Base-by-base conservation (phyloP, 805 yeast genomes). In the Ogataea saltuana region DNA sequence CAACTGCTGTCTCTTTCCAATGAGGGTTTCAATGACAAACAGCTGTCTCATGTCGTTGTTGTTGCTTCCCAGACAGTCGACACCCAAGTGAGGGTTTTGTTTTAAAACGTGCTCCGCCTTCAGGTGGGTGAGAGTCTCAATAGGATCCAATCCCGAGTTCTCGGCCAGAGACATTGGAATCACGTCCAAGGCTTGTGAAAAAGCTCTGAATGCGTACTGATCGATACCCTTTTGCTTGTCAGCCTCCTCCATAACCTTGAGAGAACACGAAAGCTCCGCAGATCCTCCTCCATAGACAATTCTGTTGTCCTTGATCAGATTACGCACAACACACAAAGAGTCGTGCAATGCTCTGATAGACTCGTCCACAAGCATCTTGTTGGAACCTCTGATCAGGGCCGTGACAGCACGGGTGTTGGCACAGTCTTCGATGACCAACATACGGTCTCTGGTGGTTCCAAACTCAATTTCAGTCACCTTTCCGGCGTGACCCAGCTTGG, bases 261-360 rank as follows among this genome's bases (percentile, higher is more conserved):
- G 70, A 11, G 98, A 89, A 72, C 96, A 85, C 2, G 96, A 77
- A 41, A 93, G 82, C 70, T 93, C 99, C 27, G 98, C 95, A 17
- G 99, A 96, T 54, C 99, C 99, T 56, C 99, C 99, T 51, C 99
- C 99, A 61, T 93, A 93, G n/a, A 95, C 97, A 34, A 93, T 88
- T 65, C 97, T 79, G 63, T 81, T 84, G 65, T 95, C 98, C 58
- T 83, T 80, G 39, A 95, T 84, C 63, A 93, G 78, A 69, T 93
- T 95, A 71, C 99, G 85, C 21, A 93, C 99, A 33, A 95, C 99
- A 71, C 99, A 91, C 45, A 93, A 71, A 7, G 99, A 87, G 64
- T 93, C 99, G 60, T 93, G 98, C 46, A 93, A 74, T 1, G 99
- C 97, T 65, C 99, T 84, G 53, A 87, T 80, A 40, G 97, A 95